Base-by-base conservation (phyloP, 768 basidiomycete genomes). In the Boletellus sp. region DNA sequence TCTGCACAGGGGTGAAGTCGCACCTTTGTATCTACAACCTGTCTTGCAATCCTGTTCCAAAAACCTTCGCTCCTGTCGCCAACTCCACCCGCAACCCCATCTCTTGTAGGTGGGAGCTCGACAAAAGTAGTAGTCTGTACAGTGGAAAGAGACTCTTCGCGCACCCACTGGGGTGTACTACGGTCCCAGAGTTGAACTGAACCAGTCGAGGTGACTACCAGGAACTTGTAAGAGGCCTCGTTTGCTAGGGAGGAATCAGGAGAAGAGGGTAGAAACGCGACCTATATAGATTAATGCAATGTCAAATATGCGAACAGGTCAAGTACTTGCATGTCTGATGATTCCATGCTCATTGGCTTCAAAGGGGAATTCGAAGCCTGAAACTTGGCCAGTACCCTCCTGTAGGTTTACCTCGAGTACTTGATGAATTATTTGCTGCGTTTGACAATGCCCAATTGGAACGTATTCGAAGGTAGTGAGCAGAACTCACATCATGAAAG, bases 61-160 rank as follows among this genome's bases (percentile, higher is more conserved):
- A 85, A 82, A 1, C 70, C 65, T 61, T 87, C 85, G 1, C 35
- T 38, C 45, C 37, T 47, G 10, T 47, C 34, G 1, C 40, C 42
- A 24, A 34, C 17, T 12, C 47, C 53, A 8, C 55, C 53, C 19
- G 26, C 17, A 24, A 63, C 53, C 16, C 53, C 66, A 16, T 71
- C 67, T 36, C 49, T 54, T 8, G 58, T 59, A 64, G 90, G 87
- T 0, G 90, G 90, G 15, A 95, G 76, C 56, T 92, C 89, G 19
- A 93, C 78, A 49, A 93, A 82, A 45, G 83, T 79, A 1, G 84
- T 83, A 0, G 78, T 76, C 20, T 75, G 68, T 42, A 90, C 75
- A 2, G 79, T 73, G 0, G 89, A 72, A 10, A 95, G 73, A 2
- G 80, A 77, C 62, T 97, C 94, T 61, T 95, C 93, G 42, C 93